A percentile compares a stretch with the other conserved stretches of the same genome.
These are phyloP conservation scores for Alternaria tenuissima DNA, from an alignment of 2,329 filamentous ascomycete species.

Conservation along the genomic window DNA sequence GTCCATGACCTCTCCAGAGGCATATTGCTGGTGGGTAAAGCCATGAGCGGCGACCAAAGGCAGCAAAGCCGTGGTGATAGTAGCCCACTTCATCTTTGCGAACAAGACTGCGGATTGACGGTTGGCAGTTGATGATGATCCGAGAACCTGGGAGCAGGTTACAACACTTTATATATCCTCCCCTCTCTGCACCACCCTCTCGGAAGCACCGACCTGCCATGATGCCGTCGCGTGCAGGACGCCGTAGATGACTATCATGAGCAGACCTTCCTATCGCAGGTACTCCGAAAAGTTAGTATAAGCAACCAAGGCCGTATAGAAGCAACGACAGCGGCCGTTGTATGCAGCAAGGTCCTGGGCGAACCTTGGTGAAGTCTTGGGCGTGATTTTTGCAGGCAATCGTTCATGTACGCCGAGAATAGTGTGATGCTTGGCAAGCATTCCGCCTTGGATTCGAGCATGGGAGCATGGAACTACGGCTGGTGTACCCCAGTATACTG, in stretches of 20 bases:
- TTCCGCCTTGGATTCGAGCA: conserved; percentile 23
- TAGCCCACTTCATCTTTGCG: conserved; percentile 46
- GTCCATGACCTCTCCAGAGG: conserved; percentile 45
- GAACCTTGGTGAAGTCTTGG: conserved; percentile 30
- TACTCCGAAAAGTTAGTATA: conserved; percentile 44
- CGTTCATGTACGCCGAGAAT: conserved; percentile 23
- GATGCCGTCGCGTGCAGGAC: conserved; percentile 23
- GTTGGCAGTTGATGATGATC: conserved; percentile 34
- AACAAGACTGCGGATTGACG: conserved; percentile 31
- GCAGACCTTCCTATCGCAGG: conserved; percentile 46
- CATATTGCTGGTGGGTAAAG: conserved; percentile 42
- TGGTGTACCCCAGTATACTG: conserved; percentile 10
- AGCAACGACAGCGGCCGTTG: conserved; percentile 24
- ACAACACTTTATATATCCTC: conserved; percentile 24
- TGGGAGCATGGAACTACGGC: conserved; percentile 17
- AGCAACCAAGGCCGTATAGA: conserved; percentile 27
- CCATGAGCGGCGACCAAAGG: conserved; percentile 41
- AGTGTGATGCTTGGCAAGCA: conserved; percentile 27
- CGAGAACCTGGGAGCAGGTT: conserved; percentile 19
- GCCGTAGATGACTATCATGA: conserved; percentile 23
- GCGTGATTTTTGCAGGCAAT: conserved; percentile 5
- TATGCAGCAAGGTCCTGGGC: conserved; percentile 30
- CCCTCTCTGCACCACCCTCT: conserved; percentile 4
- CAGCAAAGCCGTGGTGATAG: conserved; percentile 40
- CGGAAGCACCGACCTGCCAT: conserved; percentile 14